These are phyloP conservation scores for Pseudonitzschia delicatissima DNA, from an alignment of 108 stramenopile genomes.

Conservation along the genomic window DNA sequence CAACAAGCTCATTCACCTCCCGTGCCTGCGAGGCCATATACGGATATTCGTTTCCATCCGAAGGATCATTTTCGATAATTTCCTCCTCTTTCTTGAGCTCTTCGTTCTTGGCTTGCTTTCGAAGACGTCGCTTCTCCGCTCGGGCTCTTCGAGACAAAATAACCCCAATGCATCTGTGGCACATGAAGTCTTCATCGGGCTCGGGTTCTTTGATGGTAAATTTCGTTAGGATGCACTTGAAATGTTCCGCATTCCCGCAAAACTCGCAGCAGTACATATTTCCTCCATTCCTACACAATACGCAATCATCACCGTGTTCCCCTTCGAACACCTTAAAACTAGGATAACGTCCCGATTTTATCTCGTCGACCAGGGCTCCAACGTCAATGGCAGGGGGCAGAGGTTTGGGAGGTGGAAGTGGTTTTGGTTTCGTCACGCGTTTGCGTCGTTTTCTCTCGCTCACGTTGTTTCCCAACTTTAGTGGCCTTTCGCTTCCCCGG, in stretches of 20 bases:
- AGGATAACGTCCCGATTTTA: conserved; percentile 70
- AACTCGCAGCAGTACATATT: conserved; percentile 62
- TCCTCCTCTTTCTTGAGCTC: conserved; percentile 12
- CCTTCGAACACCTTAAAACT: conserved; percentile 61
- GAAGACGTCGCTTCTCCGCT: conserved; percentile 64
- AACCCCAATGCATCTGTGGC: conserved; percentile 56
- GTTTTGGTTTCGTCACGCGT: conserved; percentile 6
- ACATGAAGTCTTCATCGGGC: conserved; percentile 75
- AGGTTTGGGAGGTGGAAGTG: conserved; percentile 3
- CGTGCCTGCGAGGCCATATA: conserved; percentile 60
- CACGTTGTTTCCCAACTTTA: conserved; percentile 2
- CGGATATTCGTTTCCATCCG: conserved; percentile 62
- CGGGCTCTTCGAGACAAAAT: conserved; percentile 50
- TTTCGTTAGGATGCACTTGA: conserved; percentile 50
- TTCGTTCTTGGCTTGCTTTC: conserved; percentile 41
- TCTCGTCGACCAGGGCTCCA: conserved; percentile 63
- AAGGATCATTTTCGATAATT: conserved; percentile 28
- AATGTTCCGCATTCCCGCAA: conserved; percentile 63
- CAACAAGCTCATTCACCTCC: conserved; percentile 65
- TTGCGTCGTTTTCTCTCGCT: conserved; percentile 14
- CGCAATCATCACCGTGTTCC: conserved; percentile 42
- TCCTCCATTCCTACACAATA: conserved; percentile 48
- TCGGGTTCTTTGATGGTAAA: conserved; percentile 62
- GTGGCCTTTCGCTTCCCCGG: background rate
- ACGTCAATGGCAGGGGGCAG: conserved; percentile 53